Conservation (phyloP, 2,329 filamentous ascomycete species). For the Trichoderma endophyticum region DNA sequence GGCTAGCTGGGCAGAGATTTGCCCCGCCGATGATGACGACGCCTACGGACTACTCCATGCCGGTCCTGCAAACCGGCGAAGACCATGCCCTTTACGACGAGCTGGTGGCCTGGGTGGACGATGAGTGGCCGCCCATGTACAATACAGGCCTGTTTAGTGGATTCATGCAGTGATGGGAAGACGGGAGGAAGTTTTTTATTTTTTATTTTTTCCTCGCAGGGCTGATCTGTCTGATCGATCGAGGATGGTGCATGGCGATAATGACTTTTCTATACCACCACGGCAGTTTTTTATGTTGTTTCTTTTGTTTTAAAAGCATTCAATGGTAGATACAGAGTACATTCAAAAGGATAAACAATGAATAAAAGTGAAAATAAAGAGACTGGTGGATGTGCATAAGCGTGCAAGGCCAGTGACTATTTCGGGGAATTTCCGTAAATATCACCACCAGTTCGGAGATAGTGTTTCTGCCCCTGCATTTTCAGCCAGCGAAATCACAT, state of each 20-base stretch:
- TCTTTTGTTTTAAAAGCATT: not conserved
- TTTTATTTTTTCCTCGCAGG: not conserved
- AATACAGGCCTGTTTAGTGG: constrained; percentile 25
- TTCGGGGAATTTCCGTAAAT: not conserved
- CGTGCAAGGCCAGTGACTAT: not conserved
- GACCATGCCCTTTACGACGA: constrained; percentile 35
- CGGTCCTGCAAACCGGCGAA: constrained; percentile 30
- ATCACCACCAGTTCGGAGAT: not conserved
- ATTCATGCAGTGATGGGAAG: not conserved
- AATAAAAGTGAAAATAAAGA: not conserved
- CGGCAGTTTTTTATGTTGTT: not conserved
- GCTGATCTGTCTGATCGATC: not conserved
- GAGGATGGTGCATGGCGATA: not conserved
- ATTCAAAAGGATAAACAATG: not conserved
- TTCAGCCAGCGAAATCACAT: not conserved
- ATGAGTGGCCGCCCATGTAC: constrained; percentile 35
- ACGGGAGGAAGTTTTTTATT: not conserved
- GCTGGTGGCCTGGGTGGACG: constrained; percentile 38
- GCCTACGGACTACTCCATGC: constrained; percentile 26
- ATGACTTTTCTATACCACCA: not conserved
- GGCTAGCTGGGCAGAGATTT: constrained; percentile 23
- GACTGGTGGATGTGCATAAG: not conserved
- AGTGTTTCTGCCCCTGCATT: not conserved
- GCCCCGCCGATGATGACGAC: constrained; percentile 26
- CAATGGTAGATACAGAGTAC: not conserved